A percentile compares a stretch with the other conserved stretches of the same genome.
These are phyloP conservation scores for Penicillium sp. DNA, from an alignment of 2,329 filamentous ascomycete genomes.

Conservation along the genomic window DNA sequence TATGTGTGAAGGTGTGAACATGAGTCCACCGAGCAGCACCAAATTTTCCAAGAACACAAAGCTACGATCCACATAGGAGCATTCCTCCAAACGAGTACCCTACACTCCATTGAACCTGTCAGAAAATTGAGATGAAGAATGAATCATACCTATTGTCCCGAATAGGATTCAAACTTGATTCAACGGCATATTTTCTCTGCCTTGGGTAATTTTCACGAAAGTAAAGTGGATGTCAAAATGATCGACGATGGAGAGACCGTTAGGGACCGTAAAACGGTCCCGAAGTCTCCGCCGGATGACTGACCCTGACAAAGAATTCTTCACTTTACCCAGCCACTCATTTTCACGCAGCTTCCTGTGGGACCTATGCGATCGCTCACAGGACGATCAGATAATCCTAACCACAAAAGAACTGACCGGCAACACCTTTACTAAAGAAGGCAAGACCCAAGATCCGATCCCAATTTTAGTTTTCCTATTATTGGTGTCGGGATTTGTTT, in stretches of 20 bases:
- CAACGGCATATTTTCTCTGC: neutral
- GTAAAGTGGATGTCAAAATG: slow-evolving; percentile 5
- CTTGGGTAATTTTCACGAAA: neutral
- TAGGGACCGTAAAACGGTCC: slow-evolving; percentile 19
- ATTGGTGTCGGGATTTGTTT: neutral
- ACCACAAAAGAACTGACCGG: slow-evolving; percentile 24
- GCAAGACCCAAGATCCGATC: slow-evolving; percentile 31
- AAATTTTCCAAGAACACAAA: neutral
- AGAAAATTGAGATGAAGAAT: neutral
- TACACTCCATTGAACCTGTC: too few relatives aligned
- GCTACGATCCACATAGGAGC: neutral
- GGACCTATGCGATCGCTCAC: slow-evolving; percentile 24
- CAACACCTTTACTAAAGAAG: slow-evolving; percentile 22
- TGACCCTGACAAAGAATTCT: slow-evolving; percentile 13
- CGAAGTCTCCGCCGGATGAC: slow-evolving; percentile 10
- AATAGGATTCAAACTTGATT: neutral
- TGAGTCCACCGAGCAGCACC: neutral
- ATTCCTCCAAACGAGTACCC: neutral
- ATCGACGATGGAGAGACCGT: slow-evolving; percentile 22
- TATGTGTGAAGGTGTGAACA: neutral
- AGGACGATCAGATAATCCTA: slow-evolving; percentile 29
- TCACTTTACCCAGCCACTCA: neutral
- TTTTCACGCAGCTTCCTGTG: neutral
- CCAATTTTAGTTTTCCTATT: slow-evolving; percentile 21
- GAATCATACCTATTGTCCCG: neutral